Conservation (phyloP, 108 stramenopile genomes). For the Fragilariopsis cylindrus region DNA sequence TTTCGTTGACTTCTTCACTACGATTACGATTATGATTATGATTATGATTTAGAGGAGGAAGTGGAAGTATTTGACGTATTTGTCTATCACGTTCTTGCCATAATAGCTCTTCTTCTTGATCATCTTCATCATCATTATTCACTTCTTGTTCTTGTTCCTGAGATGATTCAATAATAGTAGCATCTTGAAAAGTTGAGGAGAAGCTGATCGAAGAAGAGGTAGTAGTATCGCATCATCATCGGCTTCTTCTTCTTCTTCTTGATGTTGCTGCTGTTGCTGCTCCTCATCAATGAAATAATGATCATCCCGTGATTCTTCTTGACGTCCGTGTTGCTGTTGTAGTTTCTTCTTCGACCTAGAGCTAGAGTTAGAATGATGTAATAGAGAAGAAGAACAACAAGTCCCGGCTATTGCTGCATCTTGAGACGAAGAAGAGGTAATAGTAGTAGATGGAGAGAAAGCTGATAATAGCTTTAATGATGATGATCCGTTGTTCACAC, state of each 20-base stretch:
- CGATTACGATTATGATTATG: too few relatives aligned
- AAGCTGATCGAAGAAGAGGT: too few relatives aligned
- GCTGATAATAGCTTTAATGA: neutral
- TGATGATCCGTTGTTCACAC: neutral
- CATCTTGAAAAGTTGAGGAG: too few relatives aligned
- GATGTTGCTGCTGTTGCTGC: neutral
- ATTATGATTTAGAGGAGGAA: too few relatives aligned
- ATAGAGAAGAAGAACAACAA: neutral
- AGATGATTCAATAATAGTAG: too few relatives aligned
- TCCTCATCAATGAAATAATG: neutral
- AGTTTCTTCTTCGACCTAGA: neutral
- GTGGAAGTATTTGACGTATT: too few relatives aligned
- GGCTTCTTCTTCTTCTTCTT: too few relatives aligned
- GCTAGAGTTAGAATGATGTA: too few relatives aligned
- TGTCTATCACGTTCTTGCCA: too few relatives aligned
- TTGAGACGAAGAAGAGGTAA: neutral
- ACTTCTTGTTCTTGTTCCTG: neutral
- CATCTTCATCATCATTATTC: neutral
- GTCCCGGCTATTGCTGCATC: neutral
- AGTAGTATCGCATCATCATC: too few relatives aligned
- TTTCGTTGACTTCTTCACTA: neutral
- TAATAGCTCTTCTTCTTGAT: neutral
- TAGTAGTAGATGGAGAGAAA: neutral
- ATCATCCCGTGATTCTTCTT: constrained; percentile 5
- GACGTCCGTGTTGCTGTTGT: neutral